phyloP scores from a whole-genome alignment of 345 rosid species.

The Gynandropsis gynandra region DNA sequence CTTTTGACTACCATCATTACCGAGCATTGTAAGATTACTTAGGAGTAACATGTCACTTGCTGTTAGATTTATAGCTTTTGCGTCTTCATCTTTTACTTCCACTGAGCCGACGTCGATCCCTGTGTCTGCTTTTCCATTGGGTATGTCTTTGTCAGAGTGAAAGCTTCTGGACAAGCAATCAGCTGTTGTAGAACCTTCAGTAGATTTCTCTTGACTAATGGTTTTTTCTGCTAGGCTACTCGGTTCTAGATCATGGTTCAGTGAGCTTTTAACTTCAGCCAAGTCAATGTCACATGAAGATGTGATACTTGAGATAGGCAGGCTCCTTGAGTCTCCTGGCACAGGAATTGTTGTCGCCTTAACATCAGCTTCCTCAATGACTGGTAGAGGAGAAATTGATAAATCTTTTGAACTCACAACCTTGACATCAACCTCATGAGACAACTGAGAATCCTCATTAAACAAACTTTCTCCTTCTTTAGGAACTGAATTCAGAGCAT shows the following conservation, averaged over 20 bases:
- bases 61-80: constrained; percentile 25
- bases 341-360: constrained; percentile 19
- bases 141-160: constrained; percentile 17
- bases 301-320: constrained; percentile 12
- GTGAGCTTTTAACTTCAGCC: constrained; percentile 10
- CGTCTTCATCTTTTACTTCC: constrained; percentile 32
- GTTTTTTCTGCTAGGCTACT: no score
- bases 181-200: constrained; percentile 30
- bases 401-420: constrained; percentile 24
- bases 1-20: constrained; percentile 41
- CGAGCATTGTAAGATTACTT: constrained; percentile 45
- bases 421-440: constrained; percentile 28
- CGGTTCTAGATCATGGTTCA: no score
- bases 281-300: constrained; percentile 2
- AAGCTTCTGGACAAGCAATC: constrained; percentile 29
- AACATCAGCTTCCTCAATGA: constrained; percentile 29
- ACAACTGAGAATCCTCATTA: constrained; percentile 25
- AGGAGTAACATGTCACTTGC: constrained; percentile 45
- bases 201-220: constrained; percentile 22
- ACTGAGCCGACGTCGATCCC: constrained; percentile 21
- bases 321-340: constrained; percentile 23
- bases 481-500: constrained; percentile 13
- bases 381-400: constrained; percentile 19
- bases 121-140: constrained; percentile 22
- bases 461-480: constrained; percentile 29